Base-by-base conservation (phyloP, 176 grass and related monocot genomes). In the Eragrostis nindensis region DNA sequence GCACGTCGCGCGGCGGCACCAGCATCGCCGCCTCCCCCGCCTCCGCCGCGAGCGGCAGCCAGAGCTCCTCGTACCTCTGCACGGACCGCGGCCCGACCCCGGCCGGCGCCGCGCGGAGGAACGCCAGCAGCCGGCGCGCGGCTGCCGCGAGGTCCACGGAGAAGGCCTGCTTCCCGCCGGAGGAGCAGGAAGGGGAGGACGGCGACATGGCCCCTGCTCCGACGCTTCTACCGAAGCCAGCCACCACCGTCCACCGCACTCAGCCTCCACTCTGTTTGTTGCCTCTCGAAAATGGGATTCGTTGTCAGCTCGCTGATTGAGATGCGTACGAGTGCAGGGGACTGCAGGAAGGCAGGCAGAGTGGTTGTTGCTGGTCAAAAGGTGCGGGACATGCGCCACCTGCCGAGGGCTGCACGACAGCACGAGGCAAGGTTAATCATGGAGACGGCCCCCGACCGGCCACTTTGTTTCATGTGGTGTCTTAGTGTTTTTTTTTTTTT, bases 61-160 rank as follows among this genome's bases (percentile, higher is more conserved):
- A 98, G 11, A 98, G 65, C 61, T 79, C 87, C 65, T 98, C 95
- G 78, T 98, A 98, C 87, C 95, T 90, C 80, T 53, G 18, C 66
- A 82, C 73, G 60, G 88, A 81, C 62, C 75, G 55, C 69, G 87
- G 48, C 36, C 44, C 85, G 43, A 61, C 56, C 60, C 40, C 68
- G 27, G 59, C 42, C 42, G 66, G 74, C 56, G 78, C 89, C 69
- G 88, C 70, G 59, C 90, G 86, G 59, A 98, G 87, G 83, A 98
- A 90, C 11, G 87, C 87, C 77, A 94, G 80, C 70, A 94, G 87
- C 73, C 92, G 87, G 48, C 92, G 91, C 65, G 76, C 80, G 54
- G 92, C 89, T 38, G 87, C 57, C 66, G 78, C 60, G 77, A 97
- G 87, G 80, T 97, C 95, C 32, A 85, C 54, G 54, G 82, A 89